phyloP scores from a whole-genome alignment of 768 basidiomycete species.

The Trichaptum fuscoviolaceum region DNA sequence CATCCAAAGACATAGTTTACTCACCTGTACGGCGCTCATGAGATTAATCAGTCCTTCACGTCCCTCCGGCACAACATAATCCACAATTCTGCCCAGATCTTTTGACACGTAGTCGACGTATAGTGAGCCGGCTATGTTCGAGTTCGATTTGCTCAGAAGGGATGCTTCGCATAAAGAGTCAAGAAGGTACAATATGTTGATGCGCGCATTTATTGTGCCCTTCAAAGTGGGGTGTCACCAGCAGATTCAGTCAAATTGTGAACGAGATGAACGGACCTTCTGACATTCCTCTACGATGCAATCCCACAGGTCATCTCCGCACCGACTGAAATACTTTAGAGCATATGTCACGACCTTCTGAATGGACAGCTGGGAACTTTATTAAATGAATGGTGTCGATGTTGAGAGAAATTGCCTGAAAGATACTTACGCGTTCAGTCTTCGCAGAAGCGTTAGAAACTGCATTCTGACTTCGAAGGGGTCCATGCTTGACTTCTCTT shows the following conservation, averaged over 20 bases:
- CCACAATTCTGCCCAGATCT: conserved; percentile 76
- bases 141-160: conserved; percentile 58
- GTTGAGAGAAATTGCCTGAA: neutral
- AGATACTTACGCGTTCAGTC: conserved; percentile 57
- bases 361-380: conserved; percentile 80
- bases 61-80: conserved; percentile 84
- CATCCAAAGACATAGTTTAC: neutral
- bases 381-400: conserved; percentile 12
- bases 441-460: conserved; percentile 55
- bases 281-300: conserved; percentile 88
- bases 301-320: conserved; percentile 92
- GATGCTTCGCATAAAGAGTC: conserved; percentile 83
- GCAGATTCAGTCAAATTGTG: neutral
- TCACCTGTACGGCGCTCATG: conserved; percentile 80
- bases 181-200: conserved; percentile 89
- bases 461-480: conserved; percentile 74
- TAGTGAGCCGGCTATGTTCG: conserved; percentile 43
- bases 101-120: conserved; percentile 75
- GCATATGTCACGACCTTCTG: conserved; percentile 84
- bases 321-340: conserved; percentile 75
- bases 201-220: conserved; percentile 87
- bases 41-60: conserved; percentile 84
- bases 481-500: conserved; percentile 36
- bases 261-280: conserved; percentile 46
- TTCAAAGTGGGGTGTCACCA: conserved; percentile 19